phyloP scores from a whole-genome alignment of 441 rosid species.

The Sinapis alba region DNA sequence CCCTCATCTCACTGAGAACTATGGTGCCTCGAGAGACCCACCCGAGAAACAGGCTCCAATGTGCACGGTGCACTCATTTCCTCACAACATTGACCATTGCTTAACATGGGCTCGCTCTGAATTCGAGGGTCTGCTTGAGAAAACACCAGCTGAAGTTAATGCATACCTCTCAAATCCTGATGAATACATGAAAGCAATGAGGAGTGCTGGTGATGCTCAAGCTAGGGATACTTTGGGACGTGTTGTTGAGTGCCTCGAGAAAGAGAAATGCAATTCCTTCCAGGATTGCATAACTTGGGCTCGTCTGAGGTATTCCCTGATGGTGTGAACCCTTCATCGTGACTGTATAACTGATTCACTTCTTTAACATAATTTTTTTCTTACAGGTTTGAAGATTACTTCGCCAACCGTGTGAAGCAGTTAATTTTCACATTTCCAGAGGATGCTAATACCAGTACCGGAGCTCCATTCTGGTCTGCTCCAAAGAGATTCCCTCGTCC shows the following conservation, averaged over 20 bases:
- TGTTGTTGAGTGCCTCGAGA: constrained; percentile 84
- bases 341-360: background rate
- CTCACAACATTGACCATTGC: constrained; percentile 97
- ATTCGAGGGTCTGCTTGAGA: constrained; percentile 95
- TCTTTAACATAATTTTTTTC: constrained; percentile 8
- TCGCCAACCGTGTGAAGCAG: constrained; percentile 86
- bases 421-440: constrained; percentile 89
- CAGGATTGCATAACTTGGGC: constrained; percentile 96
- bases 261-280: constrained; percentile 72
- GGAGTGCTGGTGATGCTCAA: constrained; percentile 92
- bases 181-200: constrained; percentile 72
- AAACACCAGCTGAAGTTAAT: constrained; percentile 92
- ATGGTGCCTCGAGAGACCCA: constrained; percentile 96
- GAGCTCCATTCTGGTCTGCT: constrained; percentile 98
- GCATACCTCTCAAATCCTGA: constrained; percentile 71
- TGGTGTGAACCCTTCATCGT: background rate
- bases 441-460: constrained; percentile 86
- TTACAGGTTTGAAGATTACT: constrained; percentile 92
- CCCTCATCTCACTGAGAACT: constrained; percentile 95
- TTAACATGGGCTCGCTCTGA: constrained; percentile 98
- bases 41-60: constrained; percentile 99
- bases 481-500: constrained; percentile 96
- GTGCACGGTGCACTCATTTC: constrained; percentile 99
- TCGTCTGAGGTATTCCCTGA: constrained; percentile 60
- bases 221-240: constrained; percentile 85